These are phyloP conservation scores for Yueomyces sinensis DNA, from an alignment of 805 yeast genomes.

Conservation along the genomic window DNA sequence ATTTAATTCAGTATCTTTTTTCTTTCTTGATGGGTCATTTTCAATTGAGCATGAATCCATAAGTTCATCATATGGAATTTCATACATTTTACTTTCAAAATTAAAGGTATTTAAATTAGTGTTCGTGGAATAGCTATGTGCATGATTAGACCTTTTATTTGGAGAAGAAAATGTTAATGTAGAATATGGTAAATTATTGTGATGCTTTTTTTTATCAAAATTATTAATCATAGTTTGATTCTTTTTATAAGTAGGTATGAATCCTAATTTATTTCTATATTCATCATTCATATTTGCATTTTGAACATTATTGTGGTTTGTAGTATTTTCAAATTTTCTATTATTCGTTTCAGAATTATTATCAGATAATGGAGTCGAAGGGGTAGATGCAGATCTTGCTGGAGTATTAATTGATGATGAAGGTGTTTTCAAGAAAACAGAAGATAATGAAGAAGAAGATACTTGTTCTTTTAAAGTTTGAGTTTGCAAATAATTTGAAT, in stretches of 20 bases:
- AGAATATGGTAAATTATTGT: too few species aligned
- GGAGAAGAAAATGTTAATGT: neutral
- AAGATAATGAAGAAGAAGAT: constrained; percentile 16
- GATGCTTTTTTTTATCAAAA: too few species aligned
- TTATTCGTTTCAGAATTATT: neutral
- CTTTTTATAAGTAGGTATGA: neutral
- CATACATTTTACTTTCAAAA: constrained; percentile 27
- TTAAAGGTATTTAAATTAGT: constrained; percentile 21
- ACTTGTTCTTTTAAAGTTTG: constrained; percentile 15
- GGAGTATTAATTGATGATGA: constrained; percentile 15
- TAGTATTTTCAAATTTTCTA: neutral
- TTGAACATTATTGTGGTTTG: constrained; percentile 1
- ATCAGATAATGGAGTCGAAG: constrained; percentile 9
- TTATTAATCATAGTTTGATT: neutral
- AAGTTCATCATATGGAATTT: constrained; percentile 15
- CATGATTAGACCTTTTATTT: neutral
- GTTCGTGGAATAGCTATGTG: constrained; percentile 13
- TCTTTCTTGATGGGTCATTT: neutral
- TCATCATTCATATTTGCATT: constrained; percentile 10
- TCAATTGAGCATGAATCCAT: neutral
- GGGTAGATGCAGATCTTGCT: constrained; percentile 12
- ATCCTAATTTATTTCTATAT: neutral
- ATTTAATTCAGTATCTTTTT: neutral
- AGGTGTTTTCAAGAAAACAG: constrained; percentile 18
- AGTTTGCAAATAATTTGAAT: constrained; percentile 5